Base-by-base conservation (phyloP, 2,329 filamentous ascomycete species). In the Cladobotryum protrusum region DNA sequence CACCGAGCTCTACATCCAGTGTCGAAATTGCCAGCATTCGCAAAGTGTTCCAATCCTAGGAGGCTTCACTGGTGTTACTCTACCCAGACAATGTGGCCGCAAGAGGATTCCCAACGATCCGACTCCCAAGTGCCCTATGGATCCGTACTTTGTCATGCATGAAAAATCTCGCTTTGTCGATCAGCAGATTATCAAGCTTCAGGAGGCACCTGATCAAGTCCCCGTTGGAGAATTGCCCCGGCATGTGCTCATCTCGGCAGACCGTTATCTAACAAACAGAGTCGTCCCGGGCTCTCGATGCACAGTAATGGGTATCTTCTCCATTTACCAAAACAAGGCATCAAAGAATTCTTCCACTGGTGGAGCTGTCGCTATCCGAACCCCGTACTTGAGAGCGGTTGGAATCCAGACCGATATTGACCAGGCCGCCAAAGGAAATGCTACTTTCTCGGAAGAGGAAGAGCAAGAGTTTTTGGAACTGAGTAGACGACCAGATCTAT, bases 191-290 rank as follows among this genome's bases (percentile, higher is more conserved):
- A 86, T 99, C 66, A 99, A 99, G 69, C 81, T 99, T 15, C 93
- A 99, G 66, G 93, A 99, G 70, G 93, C 92, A 0, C 93, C 93
- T 1, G 93, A 99, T 63, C 90, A 97, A 68, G 93, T 99, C 0
- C 93, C 93, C 0, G 93, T 99, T 1, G 93, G 93, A 72, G 93
- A 99, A 70, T 74, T 99, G 45, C 93, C 93, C 3, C 81, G 93
- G 39, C 93, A 99, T 61, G 95, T 99, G 42, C 80, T 97, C 54
- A 88, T 99, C 54, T 95, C 91, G 0, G 93, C 93, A n/a, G 93
- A 99, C 64, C 82, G 93, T 47, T 96, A 97, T 64, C 75, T 99
- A 43, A 93, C 92, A 11, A 99, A 99, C 65, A 83, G 90, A 46
- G 93, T 99, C 3, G 91, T 99, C 3, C 93, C 93, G 5, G 93